Conservation (phyloP, 2,329 filamentous ascomycete genomes). For the Cercospora citrullina region DNA sequence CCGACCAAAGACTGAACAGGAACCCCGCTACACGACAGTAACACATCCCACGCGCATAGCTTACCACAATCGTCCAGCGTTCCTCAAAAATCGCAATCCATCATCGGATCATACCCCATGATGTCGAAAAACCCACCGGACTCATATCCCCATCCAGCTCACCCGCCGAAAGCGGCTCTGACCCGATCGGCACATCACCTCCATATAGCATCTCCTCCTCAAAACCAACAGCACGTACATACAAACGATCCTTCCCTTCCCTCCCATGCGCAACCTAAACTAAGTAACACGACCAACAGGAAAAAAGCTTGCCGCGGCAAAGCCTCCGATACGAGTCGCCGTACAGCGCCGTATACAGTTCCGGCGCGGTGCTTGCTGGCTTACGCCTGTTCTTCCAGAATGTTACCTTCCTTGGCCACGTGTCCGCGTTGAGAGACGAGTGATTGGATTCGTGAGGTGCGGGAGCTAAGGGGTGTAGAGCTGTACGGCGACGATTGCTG, state of each 20-base stretch:
- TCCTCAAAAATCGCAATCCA: background rate
- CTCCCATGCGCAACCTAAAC: background rate
- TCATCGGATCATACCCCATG: background rate
- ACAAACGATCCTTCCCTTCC: background rate
- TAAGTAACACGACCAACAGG: background rate
- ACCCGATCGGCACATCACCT: background rate
- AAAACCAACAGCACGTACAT: background rate
- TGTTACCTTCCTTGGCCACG: background rate
- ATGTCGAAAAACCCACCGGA: background rate
- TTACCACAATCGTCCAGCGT: background rate
- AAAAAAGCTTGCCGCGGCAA: background rate
- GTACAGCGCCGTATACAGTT: background rate
- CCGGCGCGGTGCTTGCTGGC: background rate
- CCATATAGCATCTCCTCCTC: conserved; percentile 1
- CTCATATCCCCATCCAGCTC: background rate
- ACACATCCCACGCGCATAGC: background rate
- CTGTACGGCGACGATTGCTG: conserved; percentile 12
- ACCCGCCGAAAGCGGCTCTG: background rate
- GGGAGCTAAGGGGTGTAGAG: conserved; percentile 8
- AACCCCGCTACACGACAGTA: background rate
- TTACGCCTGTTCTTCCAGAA: background rate
- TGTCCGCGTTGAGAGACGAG: background rate
- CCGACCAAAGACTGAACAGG: no score
- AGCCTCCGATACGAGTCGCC: background rate
- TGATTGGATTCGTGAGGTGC: conserved; percentile 1